These are phyloP conservation scores for Globisporangium rhizosaccharum DNA, from an alignment of 352 stramenopile genomes.

Conservation along the genomic window DNA sequence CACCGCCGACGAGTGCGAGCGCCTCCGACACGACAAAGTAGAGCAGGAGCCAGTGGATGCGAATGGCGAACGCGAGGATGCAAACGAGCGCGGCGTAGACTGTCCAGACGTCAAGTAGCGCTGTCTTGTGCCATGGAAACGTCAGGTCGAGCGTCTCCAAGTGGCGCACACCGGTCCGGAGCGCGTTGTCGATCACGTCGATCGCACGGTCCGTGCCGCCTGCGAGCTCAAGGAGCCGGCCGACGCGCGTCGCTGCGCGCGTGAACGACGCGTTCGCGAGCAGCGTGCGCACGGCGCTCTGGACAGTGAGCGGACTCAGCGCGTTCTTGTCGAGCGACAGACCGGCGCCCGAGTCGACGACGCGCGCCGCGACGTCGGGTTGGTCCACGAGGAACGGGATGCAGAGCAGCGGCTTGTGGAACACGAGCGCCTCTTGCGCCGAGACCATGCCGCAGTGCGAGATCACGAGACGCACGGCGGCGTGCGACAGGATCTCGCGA, in stretches of 20 bases:
- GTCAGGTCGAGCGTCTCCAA: constrained; percentile 63
- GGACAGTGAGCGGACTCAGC: constrained; percentile 46
- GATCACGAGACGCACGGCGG: constrained; percentile 56
- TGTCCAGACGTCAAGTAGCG: constrained; percentile 76
- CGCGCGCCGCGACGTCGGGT: constrained; percentile 72
- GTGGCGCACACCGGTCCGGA: constrained; percentile 56
- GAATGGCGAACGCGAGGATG: constrained; percentile 51
- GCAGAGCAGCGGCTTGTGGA: constrained; percentile 78
- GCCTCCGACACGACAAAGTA: constrained; percentile 53
- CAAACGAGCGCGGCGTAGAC: constrained; percentile 72
- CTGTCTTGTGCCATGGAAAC: constrained; percentile 70
- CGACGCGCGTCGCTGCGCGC: constrained; percentile 37
- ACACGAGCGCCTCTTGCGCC: constrained; percentile 74
- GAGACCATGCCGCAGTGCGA: constrained; percentile 88
- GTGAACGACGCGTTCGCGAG: constrained; percentile 48
- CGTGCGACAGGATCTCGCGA: constrained; percentile 59
- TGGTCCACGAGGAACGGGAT: constrained; percentile 88
- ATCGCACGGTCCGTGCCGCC: constrained; percentile 60
- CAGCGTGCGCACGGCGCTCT: constrained; percentile 39
- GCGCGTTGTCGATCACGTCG: constrained; percentile 56
- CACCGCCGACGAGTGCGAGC: constrained; percentile 27
- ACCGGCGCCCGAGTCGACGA: constrained; percentile 68
- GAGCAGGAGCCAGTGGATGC: constrained; percentile 60
- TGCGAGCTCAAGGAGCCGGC: constrained; percentile 46
- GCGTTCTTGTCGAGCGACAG: constrained; percentile 70